A percentile compares a stretch with the other conserved stretches of the same genome.
Evolutionary conservation across 2,329 filamentous ascomycete genomes (phyloP).

Genomic region (Neopestalotiopsis rosae): DNA sequence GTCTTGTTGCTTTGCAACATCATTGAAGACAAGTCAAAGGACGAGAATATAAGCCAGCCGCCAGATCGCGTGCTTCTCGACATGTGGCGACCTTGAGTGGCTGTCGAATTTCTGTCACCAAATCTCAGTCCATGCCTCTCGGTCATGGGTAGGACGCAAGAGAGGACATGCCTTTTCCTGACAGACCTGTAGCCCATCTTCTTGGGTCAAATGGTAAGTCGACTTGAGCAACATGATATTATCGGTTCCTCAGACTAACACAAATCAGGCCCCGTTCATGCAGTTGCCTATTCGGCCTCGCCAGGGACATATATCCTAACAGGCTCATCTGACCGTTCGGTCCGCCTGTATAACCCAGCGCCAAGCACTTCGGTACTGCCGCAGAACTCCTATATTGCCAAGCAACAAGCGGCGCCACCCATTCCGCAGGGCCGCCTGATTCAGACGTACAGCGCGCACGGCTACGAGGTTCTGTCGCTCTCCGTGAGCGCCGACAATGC

Average conservation of each 20-base stretch:
- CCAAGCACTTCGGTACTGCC: constrained; percentile 44
- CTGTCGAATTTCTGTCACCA: neutral
- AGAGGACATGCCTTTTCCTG: constrained; percentile 44
- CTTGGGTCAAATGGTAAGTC: constrained; percentile 62
- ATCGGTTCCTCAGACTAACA: constrained; percentile 12
- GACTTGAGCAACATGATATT: neutral
- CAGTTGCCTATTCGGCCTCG: constrained; percentile 73
- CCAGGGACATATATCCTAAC: constrained; percentile 82
- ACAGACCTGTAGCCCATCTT: constrained; percentile 58
- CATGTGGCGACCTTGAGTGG: neutral
- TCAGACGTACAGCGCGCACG: constrained; percentile 88
- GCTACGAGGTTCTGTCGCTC: constrained; percentile 88
- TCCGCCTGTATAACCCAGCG: constrained; percentile 84
- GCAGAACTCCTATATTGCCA: constrained; percentile 36
- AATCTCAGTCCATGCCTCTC: neutral
- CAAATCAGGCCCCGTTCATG: constrained; percentile 69
- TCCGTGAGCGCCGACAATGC: constrained; percentile 78
- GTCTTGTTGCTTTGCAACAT: too few species aligned
- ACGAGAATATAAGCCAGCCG: neutral
- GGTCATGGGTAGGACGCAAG: constrained; percentile 8
- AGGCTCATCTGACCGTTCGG: constrained; percentile 81
- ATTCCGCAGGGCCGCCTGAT: constrained; percentile 68
- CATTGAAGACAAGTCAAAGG: neutral
- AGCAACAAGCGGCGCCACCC: constrained; percentile 37
- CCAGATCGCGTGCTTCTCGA: neutral